Evolutionary conservation across 345 rosid genomes (phyloP), one percentile per base, ranked within the genome.

Genomic region (Triadica sebifera): DNA sequence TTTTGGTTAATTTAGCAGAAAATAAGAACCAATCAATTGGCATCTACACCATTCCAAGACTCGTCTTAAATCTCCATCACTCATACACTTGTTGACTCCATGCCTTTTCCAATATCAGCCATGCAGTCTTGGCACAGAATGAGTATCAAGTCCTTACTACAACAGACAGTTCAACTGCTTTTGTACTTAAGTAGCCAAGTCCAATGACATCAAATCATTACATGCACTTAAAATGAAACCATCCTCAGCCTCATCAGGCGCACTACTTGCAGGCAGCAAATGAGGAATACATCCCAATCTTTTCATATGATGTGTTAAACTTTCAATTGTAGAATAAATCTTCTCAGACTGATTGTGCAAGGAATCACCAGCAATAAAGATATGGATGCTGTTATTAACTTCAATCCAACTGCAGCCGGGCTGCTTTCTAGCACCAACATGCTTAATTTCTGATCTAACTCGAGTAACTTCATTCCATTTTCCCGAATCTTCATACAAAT

Each of bases 331-430:
- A 49, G 77, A 61, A 56, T 82, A 77, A 67, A 82, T 81, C 29
- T 77, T 79, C n/a, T 67, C 70, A 3, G 78, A 82, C 45, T 78
- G 82, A 55, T 11, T 61, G 52, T 84, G 83, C 34, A 82, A 79
- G 65, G 66, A 16, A 78, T 79, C 84, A 38, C 84, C 70, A 24
- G 84, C 82, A 51, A 70, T 67, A 73, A 86, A 84, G 2, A 46
- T 70, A 65, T 81, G 82, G 1, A 79, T 60, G 43, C 64, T 71
- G 65, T 76, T 71, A 73, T 71, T 67, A 57, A 86, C 77, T 75
- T 82, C 85, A 70, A 86, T 78, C 89, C 87, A 86, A 68, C 89
- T 86, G 82, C 86, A 86, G 41, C 89, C 87, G 67, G 86, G 86
- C 58, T 69, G 74, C 64, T 83, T 86, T 70, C 65, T 71, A n/a